Evolutionary conservation across 495 filamentous ascomycete genomes (phyloP), one percentile per base, ranked within the genome.

Genomic region (Aspergillus nidulans): DNA sequence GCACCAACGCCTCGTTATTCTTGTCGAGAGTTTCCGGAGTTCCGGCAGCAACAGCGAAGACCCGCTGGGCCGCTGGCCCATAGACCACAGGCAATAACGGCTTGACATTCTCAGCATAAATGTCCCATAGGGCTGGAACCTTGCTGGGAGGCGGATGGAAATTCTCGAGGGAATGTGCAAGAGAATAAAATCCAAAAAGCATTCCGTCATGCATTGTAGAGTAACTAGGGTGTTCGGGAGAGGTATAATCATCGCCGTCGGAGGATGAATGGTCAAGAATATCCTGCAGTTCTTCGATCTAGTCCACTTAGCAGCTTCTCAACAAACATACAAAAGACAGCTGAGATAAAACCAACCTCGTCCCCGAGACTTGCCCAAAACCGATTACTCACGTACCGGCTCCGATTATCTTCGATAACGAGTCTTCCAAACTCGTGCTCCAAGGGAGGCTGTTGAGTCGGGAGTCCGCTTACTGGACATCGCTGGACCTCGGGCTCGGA

Each of bases 281-380:
- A 56, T 83, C 81, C 48, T 85, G 83, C 26, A 92, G 75, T 61
- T 87, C 85, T 60, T 88, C 85, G 32, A 92, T 79, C 84, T 89
- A 45, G 39, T 4, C 2, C 16, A 3, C 6, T 56, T n/a, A 59
- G 52, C 28, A 57, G 53, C 13, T 53, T 21, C n/a, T 16, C 41
- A 47, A 32, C 16, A 2, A 40, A 4, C 2, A 34, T 18, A 21
- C 13, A 38, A 15, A 5, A 6, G 34, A 24, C 18, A 43, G 26
- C 1, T 19, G 13, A 26, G 16, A 12, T 20, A 52, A 30, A 34
- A 59, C 64, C 47, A 66, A 90, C 90, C 81, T 97, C 90, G 55
- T 92, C 89, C 46, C 85, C 89, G 41, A 97, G 75, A 57, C 82
- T 89, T n/a, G 87, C 84, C 92, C 91, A 97, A 48, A 96, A 89